Percentiles rank a stretch among this genome's conserved stretches.
Evolutionary conservation across 176 grass and related monocot species (phyloP).

Genomic region (Echinochloa phyllopogon): DNA sequence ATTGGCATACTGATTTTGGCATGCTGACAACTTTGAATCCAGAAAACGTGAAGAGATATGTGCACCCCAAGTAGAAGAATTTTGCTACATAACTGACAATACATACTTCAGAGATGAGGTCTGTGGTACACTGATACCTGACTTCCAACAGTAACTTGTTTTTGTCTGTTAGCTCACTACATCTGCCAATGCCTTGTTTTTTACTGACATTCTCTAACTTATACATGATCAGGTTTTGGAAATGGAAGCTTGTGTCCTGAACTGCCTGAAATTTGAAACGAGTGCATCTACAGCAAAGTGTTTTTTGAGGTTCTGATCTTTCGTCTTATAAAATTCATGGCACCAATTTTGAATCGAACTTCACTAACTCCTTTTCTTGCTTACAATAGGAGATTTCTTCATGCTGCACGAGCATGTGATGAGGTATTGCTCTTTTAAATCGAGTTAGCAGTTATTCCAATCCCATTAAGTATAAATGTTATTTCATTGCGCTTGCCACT

Average conservation of each 20-base stretch:
- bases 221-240: conserved; percentile 61
- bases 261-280: conserved; percentile 85
- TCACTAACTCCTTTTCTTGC: conserved; percentile 32
- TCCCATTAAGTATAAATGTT: not conserved
- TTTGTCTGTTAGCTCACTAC: not conserved
- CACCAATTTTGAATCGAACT: not conserved
- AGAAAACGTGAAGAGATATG: conserved; percentile 99
- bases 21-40: conserved; percentile 13
- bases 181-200: not conserved
- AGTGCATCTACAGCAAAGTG: conserved; percentile 79
- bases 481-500: conserved; percentile 27
- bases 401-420: conserved; percentile 72
- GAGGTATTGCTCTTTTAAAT: conserved; percentile 54
- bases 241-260: conserved; percentile 85
- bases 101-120: conserved; percentile 99
- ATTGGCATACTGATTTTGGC: conserved; percentile 20
- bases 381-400: conserved; percentile 71
- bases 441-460: not conserved
- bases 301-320: conserved; percentile 71
- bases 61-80: conserved; percentile 98
- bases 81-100: conserved; percentile 99
- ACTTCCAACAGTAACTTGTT: not conserved
- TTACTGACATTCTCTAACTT: not conserved
- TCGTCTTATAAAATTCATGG: not conserved
- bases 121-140: conserved; percentile 19